phyloP scores from a whole-genome alignment of 331 rosid genomes.

The Phaseolus coccineus region DNA sequence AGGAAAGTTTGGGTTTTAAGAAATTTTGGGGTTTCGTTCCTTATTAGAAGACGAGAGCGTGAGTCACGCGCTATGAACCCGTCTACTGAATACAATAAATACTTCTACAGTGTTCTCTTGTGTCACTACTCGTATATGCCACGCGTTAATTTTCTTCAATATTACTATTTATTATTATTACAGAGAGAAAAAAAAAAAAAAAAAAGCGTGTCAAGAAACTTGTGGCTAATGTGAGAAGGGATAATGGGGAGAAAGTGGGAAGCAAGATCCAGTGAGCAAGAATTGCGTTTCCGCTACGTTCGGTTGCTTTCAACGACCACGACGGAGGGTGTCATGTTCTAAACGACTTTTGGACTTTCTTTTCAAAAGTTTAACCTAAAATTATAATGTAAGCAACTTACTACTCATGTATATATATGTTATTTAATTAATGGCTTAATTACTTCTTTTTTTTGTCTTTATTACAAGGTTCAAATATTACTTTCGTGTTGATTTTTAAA shows the following conservation, averaged over 20 bases:
- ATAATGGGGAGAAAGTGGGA: not conserved
- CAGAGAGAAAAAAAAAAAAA: not conserved
- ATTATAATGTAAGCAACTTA: too few species aligned
- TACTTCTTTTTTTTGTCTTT: too few species aligned
- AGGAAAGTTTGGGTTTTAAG: constrained; percentile 18
- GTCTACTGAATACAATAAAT: not conserved
- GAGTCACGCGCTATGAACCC: constrained; percentile 34
- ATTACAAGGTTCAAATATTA: too few species aligned
- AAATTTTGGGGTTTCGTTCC: not conserved
- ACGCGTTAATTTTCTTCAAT: not conserved
- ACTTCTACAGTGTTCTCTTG: not conserved
- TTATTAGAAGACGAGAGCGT: constrained; percentile 15
- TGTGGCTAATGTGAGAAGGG: not conserved
- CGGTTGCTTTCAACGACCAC: not conserved
- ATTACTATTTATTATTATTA: not conserved
- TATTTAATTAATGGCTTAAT: too few species aligned
- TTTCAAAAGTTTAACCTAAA: too few species aligned
- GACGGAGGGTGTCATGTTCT: not conserved
- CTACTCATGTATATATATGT: too few species aligned
- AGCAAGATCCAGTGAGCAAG: not conserved
- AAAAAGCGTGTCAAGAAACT: constrained; percentile 39
- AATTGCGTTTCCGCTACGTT: constrained; percentile 50
- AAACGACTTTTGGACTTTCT: too few species aligned
- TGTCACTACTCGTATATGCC: not conserved
- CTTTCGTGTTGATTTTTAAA: too few species aligned